Base-by-base conservation (phyloP, 2,329 filamentous ascomycete genomes). In the Neofusicoccum ribis region DNA sequence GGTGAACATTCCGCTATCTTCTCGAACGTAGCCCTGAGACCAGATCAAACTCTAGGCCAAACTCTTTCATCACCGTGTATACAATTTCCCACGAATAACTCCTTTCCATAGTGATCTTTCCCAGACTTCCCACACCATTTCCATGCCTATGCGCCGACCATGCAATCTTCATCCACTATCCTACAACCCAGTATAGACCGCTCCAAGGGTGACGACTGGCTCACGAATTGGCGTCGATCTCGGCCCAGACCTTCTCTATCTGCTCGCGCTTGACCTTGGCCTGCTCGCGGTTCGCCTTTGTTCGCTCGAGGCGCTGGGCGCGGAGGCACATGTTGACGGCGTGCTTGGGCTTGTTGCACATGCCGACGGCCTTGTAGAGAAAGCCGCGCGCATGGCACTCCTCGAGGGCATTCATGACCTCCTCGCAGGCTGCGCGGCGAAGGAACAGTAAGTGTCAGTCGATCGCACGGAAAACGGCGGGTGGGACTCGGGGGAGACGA, bases 351-450 rank as follows among this genome's bases (percentile, higher is more conserved):
- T 89, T 86, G 78, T 92, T 98, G 86, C 95, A 99, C 83, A 91
- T 92, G 65, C 95, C 95, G 67, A 92, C 82, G 1, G 91, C 89
- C 80, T 97, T 97, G 87, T 91, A 93, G 65, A 99, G 80, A 80
- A 99, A 99, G 63, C 95, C 95, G 66, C 86, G 86, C 37, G 91
- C 91, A 76, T 99, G 95, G 82, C 95, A 99, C 82, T 97, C 92
- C 74, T 98, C 95, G 70, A 99, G 91, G 54, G 91, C 91, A 59
- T 84, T 89, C 88, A 98, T 97, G 77, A 99, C 88, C 71, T 96
- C 93, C 79, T 94, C 92, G 85, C 95, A 99, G 74, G 90, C 95
- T 99, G 73, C 66, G 50, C 54, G 50, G 44, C 56, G 36, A 20
- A 20, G 4, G 5, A 14, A 31, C 5, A 1, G 17, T 15, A 49